phyloP scores from a whole-genome alignment of 345 rosid genomes.

The Passiflora organensis region DNA sequence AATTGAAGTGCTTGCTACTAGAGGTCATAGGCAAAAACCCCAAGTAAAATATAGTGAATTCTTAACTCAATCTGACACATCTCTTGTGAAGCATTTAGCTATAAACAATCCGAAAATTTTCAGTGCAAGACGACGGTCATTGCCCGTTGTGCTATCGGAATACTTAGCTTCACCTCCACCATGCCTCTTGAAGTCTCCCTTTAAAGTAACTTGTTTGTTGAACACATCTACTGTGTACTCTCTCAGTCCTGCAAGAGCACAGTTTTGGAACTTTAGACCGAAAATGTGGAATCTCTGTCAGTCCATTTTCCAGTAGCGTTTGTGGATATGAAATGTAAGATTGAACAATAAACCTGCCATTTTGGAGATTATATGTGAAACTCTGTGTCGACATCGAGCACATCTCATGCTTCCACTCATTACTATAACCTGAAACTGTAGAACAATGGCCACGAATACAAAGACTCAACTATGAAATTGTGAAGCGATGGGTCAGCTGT shows the following conservation, averaged over 20 bases:
- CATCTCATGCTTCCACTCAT: slow-evolving; percentile 48
- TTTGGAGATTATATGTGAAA: slow-evolving; percentile 30
- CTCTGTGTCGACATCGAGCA: slow-evolving; percentile 29
- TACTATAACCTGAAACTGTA: slow-evolving; percentile 50
- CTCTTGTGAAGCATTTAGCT: slow-evolving; percentile 10
- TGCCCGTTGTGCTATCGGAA: not conserved
- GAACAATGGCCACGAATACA: not conserved
- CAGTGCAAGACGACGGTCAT: slow-evolving; percentile 2
- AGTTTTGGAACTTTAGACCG: too few species aligned
- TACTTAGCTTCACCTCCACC: not conserved
- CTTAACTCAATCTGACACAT: not conserved
- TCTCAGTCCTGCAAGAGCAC: slow-evolving; percentile 39
- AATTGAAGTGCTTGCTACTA: too few species aligned
- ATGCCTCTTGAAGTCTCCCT: slow-evolving; percentile 28
- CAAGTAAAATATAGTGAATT: too few species aligned
- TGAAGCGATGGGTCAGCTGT: too few species aligned
- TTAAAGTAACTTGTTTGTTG: slow-evolving; percentile 34
- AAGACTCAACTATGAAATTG: too few species aligned
- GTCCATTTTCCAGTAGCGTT: too few species aligned
- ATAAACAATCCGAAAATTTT: slow-evolving; percentile 9
- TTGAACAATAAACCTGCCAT: slow-evolving; percentile 46
- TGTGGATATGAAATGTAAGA: too few species aligned
- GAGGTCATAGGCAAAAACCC: too few species aligned
- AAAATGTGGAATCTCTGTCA: too few species aligned
- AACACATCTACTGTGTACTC: slow-evolving; percentile 41